Conservation (phyloP, 2,329 filamentous ascomycete genomes). For the Dothiorella sarmentorum region DNA sequence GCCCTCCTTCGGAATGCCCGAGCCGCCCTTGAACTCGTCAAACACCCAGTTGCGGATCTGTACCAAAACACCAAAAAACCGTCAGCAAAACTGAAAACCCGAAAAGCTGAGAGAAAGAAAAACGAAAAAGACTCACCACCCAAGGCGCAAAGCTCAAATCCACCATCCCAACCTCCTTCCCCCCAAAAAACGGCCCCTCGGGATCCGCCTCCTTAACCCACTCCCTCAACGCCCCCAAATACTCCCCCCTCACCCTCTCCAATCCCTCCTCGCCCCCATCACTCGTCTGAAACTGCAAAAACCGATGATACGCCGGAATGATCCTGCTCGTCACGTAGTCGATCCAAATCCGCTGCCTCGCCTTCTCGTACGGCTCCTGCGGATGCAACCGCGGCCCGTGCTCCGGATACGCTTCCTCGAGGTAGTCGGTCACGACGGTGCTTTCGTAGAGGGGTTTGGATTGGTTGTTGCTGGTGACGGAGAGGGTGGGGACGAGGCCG, state of each 20-base stretch:
- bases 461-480: constrained; percentile 49
- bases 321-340: constrained; percentile 67
- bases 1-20: constrained; percentile 49
- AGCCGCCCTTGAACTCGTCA: constrained; percentile 66
- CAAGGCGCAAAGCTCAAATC: constrained; percentile 72
- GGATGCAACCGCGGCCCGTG: constrained; percentile 55
- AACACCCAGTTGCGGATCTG: constrained; percentile 62
- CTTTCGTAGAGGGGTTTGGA: constrained; percentile 74
- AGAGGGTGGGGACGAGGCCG: constrained; percentile 70
- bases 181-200: constrained; percentile 65
- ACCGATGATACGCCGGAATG: constrained; percentile 66
- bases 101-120: too few relatives aligned
- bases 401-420: constrained; percentile 65
- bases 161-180: constrained; percentile 60
- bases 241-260: constrained; percentile 55
- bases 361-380: constrained; percentile 60
- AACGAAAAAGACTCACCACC: constrained; percentile 47
- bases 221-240: constrained; percentile 57
- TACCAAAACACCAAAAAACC: background rate
- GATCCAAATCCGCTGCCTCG: constrained; percentile 67
- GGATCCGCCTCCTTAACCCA: constrained; percentile 61
- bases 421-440: constrained; percentile 68
- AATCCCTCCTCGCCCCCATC: constrained; percentile 35
- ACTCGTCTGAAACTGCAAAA: constrained; percentile 45
- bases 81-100: too few relatives aligned